Base-by-base conservation (phyloP, 2,329 filamentous ascomycete species). In the Orbilia blumenaviensis region DNA sequence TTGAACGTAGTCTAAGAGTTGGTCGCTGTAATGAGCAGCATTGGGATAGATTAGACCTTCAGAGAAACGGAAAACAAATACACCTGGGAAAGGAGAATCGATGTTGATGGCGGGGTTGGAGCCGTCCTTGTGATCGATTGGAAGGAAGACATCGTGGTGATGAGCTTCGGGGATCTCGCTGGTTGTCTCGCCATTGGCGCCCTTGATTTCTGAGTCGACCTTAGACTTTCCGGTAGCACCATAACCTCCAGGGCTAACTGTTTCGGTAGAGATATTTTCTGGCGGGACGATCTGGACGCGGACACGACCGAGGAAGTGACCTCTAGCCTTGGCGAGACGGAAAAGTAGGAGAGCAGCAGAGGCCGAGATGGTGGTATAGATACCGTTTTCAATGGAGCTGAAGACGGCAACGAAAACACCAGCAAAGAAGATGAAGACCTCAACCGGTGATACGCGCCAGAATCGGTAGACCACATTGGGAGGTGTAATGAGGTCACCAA, bases 1-100 rank as follows among this genome's bases (percentile, higher is more conserved):
- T 79, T 91, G 90, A 52, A 96, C 88, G 79, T 89, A 88, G 1
- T 86, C 84, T 1, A 89, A 88, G 60, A 96, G 86, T 80, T 92
- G 88, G 81, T 97, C 93, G 68, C 97, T 88, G 78, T 96, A 93
- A 82, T 92, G 90, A 80, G 92, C 92, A 18, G 93, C 93, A 80
- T 97, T 99, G 75, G 94, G 93, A 81, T 98, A 99, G 84, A 95
- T 96, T 86, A 96, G 97, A 46, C 94, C 92, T 84, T 98, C 94
- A 0, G 91, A 89, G 83, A 97, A 97, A 48, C 94, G 90, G 85
- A 96, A 98, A 81, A 98, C 96, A 84, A 98, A 96, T 79, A 99
- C 88, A 62, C 95, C 95, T 0, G 94, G 94, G 80, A 95, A 92
- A 0, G 95, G 94, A 66, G 89, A 89, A 77, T 92, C 86, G n/a